These are phyloP conservation scores for Apophysomyces elegans DNA, from an alignment of 371 early-diverging fungal species.

Conservation along the genomic window DNA sequence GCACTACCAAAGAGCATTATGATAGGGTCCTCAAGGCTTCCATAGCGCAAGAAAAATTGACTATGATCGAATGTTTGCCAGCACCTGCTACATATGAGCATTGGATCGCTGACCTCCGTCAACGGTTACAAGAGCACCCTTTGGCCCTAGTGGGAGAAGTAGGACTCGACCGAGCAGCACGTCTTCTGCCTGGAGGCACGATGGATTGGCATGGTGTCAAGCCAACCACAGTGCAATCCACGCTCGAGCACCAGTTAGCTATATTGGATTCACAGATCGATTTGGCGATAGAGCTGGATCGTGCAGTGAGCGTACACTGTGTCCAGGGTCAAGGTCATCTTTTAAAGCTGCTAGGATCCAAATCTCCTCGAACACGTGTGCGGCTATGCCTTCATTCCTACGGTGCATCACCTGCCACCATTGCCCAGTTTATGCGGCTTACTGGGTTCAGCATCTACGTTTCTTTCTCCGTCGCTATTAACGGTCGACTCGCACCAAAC, in stretches of 20 bases:
- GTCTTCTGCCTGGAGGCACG: constrained; percentile 54
- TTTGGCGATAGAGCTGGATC: constrained; percentile 68
- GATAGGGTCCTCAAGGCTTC: constrained; percentile 25
- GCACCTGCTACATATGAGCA: constrained; percentile 29
- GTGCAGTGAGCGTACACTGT: constrained; percentile 82
- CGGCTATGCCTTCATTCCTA: constrained; percentile 86
- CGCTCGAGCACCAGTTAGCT: constrained; percentile 69
- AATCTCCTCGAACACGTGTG: constrained; percentile 18
- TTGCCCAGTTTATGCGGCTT: constrained; percentile 65
- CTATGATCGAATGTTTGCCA: constrained; percentile 27
- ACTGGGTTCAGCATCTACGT: constrained; percentile 55
- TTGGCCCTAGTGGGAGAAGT: constrained; percentile 80
- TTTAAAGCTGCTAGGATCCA: constrained; percentile 50
- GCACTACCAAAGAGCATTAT: constrained; percentile 28
- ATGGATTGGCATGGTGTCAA: constrained; percentile 52
- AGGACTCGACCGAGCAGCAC: constrained; percentile 81
- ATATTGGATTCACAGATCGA: constrained; percentile 72
- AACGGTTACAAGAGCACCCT: constrained; percentile 43
- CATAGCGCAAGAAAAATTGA: constrained; percentile 25
- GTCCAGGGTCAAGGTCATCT: constrained; percentile 81
- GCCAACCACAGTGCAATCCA: constrained; percentile 50
- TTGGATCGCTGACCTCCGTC: constrained; percentile 39
- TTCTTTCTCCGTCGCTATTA: constrained; percentile 68
- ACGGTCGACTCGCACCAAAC: constrained; percentile 50
- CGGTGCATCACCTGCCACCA: constrained; percentile 77